A percentile compares a stretch with the other conserved stretches of the same genome.
Evolutionary conservation across 805 yeast genomes (phyloP).

Genomic region (Saccharomycopsis selenospora): DNA sequence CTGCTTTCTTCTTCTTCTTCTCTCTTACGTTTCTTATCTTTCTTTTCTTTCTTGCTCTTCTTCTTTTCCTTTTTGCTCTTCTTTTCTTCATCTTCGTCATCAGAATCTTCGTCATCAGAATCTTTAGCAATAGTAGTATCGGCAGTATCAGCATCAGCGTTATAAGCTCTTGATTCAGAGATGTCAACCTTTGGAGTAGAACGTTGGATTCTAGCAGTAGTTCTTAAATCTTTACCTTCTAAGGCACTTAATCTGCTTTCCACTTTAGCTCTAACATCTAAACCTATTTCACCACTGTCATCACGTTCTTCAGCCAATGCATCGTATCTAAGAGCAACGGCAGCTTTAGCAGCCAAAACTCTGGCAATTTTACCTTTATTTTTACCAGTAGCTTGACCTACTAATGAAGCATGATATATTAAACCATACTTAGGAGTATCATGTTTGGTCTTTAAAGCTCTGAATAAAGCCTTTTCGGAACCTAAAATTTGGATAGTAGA

Average conservation of each 20-base stretch:
- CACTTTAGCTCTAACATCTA: constrained; percentile 84
- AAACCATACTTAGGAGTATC: constrained; percentile 98
- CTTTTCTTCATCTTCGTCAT: constrained; percentile 32
- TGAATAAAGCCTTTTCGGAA: constrained; percentile 97
- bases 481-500: constrained; percentile 97
- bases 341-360: constrained; percentile 97
- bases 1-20: constrained; percentile 31
- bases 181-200: constrained; percentile 83
- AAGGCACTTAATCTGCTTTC: constrained; percentile 90
- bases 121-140: constrained; percentile 29
- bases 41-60: constrained; percentile 26
- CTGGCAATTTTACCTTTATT: constrained; percentile 99
- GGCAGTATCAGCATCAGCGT: constrained; percentile 86
- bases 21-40: constrained; percentile 28
- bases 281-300: constrained; percentile 90
- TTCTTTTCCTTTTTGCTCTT: constrained; percentile 31
- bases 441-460: constrained; percentile 97
- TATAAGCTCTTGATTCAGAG: constrained; percentile 79
- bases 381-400: constrained; percentile 96
- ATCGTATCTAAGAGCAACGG: constrained; percentile 93
- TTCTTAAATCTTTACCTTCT: constrained; percentile 94
- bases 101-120: constrained; percentile 34
- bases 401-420: constrained; percentile 91
- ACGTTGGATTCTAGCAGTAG: constrained; percentile 75
- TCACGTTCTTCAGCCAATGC: constrained; percentile 96